A percentile compares a stretch with the other conserved stretches of the same genome.
Conservation (phyloP, 495 filamentous ascomycete species). For the Eremomyces bilateralis region DNA sequence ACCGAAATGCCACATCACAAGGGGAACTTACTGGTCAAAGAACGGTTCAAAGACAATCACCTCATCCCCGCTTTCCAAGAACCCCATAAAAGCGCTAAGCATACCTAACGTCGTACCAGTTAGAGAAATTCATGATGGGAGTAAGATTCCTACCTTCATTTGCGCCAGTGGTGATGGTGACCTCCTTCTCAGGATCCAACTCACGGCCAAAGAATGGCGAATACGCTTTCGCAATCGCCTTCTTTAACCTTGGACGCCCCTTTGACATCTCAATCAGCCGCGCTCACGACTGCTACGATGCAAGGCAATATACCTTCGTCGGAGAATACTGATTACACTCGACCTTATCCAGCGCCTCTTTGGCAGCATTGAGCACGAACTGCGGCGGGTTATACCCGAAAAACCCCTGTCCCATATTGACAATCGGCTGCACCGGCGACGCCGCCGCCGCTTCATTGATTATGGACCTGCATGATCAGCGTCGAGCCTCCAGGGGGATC, state of each 20-base stretch:
- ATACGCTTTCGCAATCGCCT: constrained; percentile 81
- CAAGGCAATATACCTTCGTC: constrained; percentile 51
- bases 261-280: constrained; percentile 10
- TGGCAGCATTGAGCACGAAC: constrained; percentile 82
- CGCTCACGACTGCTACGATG: not conserved
- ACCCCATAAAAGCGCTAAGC: constrained; percentile 93
- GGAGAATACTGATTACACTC: constrained; percentile 98
- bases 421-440: constrained; percentile 73
- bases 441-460: constrained; percentile 79
- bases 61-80: constrained; percentile 84
- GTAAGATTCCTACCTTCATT: constrained; percentile 54
- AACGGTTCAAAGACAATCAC: constrained; percentile 97
- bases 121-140: too few species aligned
- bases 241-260: constrained; percentile 71
- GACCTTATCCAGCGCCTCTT: constrained; percentile 69
- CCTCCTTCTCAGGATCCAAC: constrained; percentile 72
- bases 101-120: too few species aligned
- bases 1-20: not conserved
- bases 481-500: not conserved
- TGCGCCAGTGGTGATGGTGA: constrained; percentile 86
- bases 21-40: constrained; percentile 63
- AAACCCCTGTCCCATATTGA: constrained; percentile 95
- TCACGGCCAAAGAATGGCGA: constrained; percentile 60
- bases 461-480: constrained; percentile 41
- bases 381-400: constrained; percentile 92